Evolutionary conservation across 2,329 filamentous ascomycete species (phyloP).

Genomic region (Sclerotinia spermophila): DNA sequence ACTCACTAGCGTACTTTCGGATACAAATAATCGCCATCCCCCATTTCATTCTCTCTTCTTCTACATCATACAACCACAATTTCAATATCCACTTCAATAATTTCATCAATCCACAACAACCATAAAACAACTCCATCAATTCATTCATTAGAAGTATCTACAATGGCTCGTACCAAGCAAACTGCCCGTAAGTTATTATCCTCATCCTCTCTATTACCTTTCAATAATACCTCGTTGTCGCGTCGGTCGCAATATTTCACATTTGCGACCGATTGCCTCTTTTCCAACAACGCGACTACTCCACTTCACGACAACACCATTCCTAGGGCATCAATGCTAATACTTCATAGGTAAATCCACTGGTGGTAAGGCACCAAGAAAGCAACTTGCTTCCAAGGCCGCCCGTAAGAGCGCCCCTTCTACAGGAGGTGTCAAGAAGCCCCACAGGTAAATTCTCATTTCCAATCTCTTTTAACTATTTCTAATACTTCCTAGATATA

Average conservation of each 20-base stretch:
- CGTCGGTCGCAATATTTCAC: constrained; percentile 31
- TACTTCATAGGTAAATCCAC: constrained; percentile 59
- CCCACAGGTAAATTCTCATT: constrained; percentile 9
- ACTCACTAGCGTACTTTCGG: constrained; percentile 32
- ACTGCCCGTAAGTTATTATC: constrained; percentile 23
- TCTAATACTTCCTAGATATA: constrained; percentile 60
- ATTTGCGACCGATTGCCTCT: constrained; percentile 22
- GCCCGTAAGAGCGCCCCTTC: constrained; percentile 97
- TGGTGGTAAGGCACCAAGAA: constrained; percentile 76
- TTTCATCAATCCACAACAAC: constrained; percentile 27
- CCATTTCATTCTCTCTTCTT: constrained; percentile 32
- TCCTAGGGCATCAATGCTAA: constrained; percentile 28
- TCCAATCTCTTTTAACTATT: neutral
- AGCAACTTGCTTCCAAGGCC: constrained; percentile 98
- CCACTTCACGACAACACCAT: neutral
- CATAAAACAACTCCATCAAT: constrained; percentile 17
- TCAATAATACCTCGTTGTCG: constrained; percentile 3
- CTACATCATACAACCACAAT: constrained; percentile 34
- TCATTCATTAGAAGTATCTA: constrained; percentile 23
- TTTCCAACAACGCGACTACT: constrained; percentile 20
- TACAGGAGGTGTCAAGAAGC: constrained; percentile 51
- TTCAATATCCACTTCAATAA: constrained; percentile 13
- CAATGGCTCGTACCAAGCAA: constrained; percentile 42
- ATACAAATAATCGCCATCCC: constrained; percentile 37
- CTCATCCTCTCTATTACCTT: neutral